Evolutionary conservation across 805 yeast genomes (phyloP).

Genomic region (Starmerella vitae): DNA sequence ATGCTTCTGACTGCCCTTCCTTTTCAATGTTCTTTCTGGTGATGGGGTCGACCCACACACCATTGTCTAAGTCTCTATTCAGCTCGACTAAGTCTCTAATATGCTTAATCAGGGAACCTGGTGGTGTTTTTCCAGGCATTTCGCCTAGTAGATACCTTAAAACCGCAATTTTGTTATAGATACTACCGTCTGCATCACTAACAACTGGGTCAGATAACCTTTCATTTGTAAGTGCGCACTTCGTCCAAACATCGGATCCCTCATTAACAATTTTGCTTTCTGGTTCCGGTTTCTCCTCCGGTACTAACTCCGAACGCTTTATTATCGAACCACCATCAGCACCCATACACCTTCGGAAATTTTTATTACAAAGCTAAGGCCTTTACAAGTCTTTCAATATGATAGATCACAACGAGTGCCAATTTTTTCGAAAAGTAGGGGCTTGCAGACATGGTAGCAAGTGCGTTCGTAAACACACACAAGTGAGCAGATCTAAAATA

Average conservation of each 20-base stretch:
- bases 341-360: slow-evolving; percentile 15
- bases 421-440: slow-evolving; percentile 67
- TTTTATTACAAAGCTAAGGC: too few species aligned
- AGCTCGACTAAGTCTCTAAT: slow-evolving; percentile 36
- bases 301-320: slow-evolving; percentile 39
- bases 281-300: background rate
- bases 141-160: slow-evolving; percentile 40
- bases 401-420: slow-evolving; percentile 10
- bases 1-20: slow-evolving; percentile 28
- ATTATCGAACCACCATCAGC: slow-evolving; percentile 63
- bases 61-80: slow-evolving; percentile 23
- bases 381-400: too few species aligned
- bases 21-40: slow-evolving; percentile 26
- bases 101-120: slow-evolving; percentile 27
- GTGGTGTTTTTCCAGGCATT: slow-evolving; percentile 23
- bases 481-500: slow-evolving; percentile 8
- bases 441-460: slow-evolving; percentile 89
- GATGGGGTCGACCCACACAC: slow-evolving; percentile 31
- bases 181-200: slow-evolving; percentile 52
- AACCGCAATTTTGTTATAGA: slow-evolving; percentile 51
- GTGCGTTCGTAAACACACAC: slow-evolving; percentile 46
- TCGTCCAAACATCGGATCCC: slow-evolving; percentile 29
- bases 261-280: background rate
- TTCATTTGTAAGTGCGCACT: slow-evolving; percentile 36
- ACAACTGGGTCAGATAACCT: slow-evolving; percentile 37